Percentiles rank a stretch among this genome's conserved stretches.
Conservation (phyloP, 208 protist species). For the Leishmania tarentolae region DNA sequence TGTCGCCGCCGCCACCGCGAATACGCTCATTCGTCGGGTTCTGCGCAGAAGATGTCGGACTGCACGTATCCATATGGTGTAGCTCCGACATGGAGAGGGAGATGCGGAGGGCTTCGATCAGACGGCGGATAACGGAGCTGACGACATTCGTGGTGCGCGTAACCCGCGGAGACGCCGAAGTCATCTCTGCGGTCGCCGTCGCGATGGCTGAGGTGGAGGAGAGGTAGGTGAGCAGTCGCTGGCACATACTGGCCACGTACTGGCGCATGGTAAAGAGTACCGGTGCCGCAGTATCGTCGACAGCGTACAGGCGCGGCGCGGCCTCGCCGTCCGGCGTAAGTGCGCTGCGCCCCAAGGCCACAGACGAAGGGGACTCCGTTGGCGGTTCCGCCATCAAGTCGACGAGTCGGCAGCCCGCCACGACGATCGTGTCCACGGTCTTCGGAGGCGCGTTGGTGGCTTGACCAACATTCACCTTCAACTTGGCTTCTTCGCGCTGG, state of each 20-base stretch:
- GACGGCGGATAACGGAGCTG: slow-evolving; percentile 8
- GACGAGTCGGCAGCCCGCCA: slow-evolving; percentile 22
- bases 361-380: not conserved
- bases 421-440: slow-evolving; percentile 13
- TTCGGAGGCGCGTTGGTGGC: slow-evolving; percentile 4
- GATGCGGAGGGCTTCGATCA: slow-evolving; percentile 23
- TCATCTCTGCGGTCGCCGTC: slow-evolving; percentile 5
- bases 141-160: slow-evolving; percentile 8
- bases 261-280: slow-evolving; percentile 57
- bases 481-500: slow-evolving; percentile 16
- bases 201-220: slow-evolving; percentile 24
- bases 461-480: slow-evolving; percentile 18
- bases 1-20: slow-evolving; percentile 2
- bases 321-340: not conserved
- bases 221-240: slow-evolving; percentile 38
- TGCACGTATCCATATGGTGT: not conserved
- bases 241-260: slow-evolving; percentile 72
- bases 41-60: not conserved
- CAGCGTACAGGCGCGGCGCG: slow-evolving; percentile 21
- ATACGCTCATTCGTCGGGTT: not conserved
- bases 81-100: slow-evolving; percentile 33
- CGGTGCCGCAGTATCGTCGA: slow-evolving; percentile 51
- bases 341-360: not conserved
- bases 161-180: not conserved
- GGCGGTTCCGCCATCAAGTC: slow-evolving; percentile 25